phyloP scores from a whole-genome alignment of 1,139 yeast species.

The Blastobotrys ciferrii region DNA sequence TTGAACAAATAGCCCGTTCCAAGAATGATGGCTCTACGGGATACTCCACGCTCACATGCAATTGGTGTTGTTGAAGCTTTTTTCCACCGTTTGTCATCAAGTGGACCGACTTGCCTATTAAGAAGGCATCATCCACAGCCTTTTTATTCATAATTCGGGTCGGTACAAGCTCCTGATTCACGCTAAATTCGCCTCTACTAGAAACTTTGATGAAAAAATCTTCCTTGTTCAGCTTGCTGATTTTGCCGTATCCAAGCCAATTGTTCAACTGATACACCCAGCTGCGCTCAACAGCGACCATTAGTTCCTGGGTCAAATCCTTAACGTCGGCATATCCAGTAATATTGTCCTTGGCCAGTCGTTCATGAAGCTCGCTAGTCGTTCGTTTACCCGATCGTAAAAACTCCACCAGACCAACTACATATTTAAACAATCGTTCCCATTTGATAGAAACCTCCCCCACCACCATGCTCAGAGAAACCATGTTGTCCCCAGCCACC shows the following conservation, averaged over 20 bases:
- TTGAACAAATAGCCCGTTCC: conserved; percentile 17
- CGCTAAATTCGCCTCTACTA: conserved; percentile 10
- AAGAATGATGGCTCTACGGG: conserved; percentile 24
- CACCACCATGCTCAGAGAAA: conserved; percentile 25
- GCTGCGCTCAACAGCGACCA: conserved; percentile 25
- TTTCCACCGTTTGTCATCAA: conserved; percentile 15
- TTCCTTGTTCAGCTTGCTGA: conserved; percentile 18
- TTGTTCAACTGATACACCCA: conserved; percentile 29
- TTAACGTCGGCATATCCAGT: conserved; percentile 28
- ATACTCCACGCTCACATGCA: conserved; percentile 8
- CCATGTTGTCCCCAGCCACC: conserved; percentile 29
- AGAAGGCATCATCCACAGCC: conserved; percentile 22
- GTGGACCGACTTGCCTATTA: conserved; percentile 23
- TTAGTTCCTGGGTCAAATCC: conserved; percentile 20
- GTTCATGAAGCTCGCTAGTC: conserved; percentile 21
- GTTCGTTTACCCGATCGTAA: conserved; percentile 8
- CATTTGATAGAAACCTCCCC: conserved; percentile 24
- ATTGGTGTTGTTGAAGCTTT: conserved; percentile 6
- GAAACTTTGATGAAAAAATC: conserved; percentile 22
- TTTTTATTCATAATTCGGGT: conserved; percentile 14
- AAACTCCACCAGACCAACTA: conserved; percentile 19
- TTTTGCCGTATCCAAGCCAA: conserved; percentile 32
- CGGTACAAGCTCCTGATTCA: conserved; percentile 19
- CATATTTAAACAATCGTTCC: conserved; percentile 26
- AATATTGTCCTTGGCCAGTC: conserved; percentile 19